Conservation (phyloP, 2,329 filamentous ascomycete genomes). For the Rutstroemia sp. region DNA sequence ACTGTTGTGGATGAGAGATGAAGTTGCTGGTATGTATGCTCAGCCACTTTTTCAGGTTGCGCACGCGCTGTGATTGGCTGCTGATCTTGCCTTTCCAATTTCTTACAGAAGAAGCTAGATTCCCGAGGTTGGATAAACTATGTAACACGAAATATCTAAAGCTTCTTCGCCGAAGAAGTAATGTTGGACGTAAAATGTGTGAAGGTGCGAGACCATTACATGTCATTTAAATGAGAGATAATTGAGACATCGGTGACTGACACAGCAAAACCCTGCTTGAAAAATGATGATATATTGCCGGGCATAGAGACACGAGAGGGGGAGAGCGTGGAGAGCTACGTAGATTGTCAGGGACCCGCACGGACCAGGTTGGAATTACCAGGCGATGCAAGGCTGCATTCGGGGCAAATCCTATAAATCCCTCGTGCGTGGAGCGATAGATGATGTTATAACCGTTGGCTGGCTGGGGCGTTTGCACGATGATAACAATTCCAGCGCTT, state of each 20-base stretch:
- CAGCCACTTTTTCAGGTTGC: slow-evolving; percentile 7
- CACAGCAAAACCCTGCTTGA: too few species aligned
- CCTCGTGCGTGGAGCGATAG: background rate
- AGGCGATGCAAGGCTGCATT: background rate
- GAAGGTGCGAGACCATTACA: too few species aligned
- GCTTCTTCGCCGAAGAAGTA: too few species aligned
- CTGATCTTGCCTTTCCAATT: background rate
- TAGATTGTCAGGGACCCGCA: background rate
- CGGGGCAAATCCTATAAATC: background rate
- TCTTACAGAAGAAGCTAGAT: slow-evolving; percentile 1
- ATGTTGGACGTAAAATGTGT: too few species aligned
- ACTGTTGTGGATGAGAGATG: background rate
- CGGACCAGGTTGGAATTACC: background rate
- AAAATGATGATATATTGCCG: too few species aligned
- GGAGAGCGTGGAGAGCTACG: background rate
- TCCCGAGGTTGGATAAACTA: too few species aligned
- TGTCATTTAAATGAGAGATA: too few species aligned
- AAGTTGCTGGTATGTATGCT: slow-evolving; percentile 4
- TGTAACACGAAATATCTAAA: too few species aligned
- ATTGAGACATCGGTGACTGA: too few species aligned
- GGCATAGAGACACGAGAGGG: background rate
- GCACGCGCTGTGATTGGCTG: slow-evolving; percentile 2
- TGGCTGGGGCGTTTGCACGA: too few species aligned
- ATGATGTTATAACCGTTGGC: too few species aligned
- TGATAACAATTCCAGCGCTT: too few species aligned